Evolutionary conservation across 495 filamentous ascomycete genomes (phyloP), one percentile per base, ranked within the genome.

Genomic region (Darksidea phi): DNA sequence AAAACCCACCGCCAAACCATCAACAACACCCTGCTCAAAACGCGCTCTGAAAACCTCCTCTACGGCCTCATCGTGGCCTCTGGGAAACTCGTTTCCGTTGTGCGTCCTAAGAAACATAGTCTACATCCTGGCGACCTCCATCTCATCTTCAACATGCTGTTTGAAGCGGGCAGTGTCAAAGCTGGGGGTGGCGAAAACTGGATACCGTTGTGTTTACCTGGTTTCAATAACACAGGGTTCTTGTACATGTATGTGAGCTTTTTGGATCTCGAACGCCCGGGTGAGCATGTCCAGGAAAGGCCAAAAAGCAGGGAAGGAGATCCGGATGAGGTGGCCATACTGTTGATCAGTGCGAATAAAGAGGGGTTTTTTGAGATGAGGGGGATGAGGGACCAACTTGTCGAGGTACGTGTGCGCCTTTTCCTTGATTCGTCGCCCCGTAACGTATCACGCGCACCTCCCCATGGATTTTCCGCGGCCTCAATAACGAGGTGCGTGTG

Each of bases 231-330:
- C 69, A 88, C 85, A 48, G 95, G 95, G n/a, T 97, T 94, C 71
- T 81, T 99, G 1, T 96, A 97, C 77, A 97, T 97, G 89, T 99
- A 97, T 71, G 93, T 97, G 71, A 94, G 89, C 75, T 99, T 97
- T 70, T 80, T 97, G 53, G 79, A 81, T 63, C 72, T 73, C n/a
- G 72, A 74, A 21, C 75, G 79, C 43, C 66, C 79, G 34, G 71
- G 72, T 37, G 74, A 73, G 41, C 67, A 64, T 20, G 53, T 61
- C n/a, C 15, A 43, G 26, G 72, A 75, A 43, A 69, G 72, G 13
- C 71, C 72, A 2, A 32, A 54, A 17, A 67, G 70, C 37, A 57
- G 65, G 8, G 70, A 75, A 18, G 64, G 57, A 28, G 80, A 79
- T 28, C 82, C 89, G 48, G 88, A 91, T 45, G 88, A 91, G 41